Evolutionary conservation across 2,329 filamentous ascomycete species (phyloP).

Genomic region (Venturia pyrina): DNA sequence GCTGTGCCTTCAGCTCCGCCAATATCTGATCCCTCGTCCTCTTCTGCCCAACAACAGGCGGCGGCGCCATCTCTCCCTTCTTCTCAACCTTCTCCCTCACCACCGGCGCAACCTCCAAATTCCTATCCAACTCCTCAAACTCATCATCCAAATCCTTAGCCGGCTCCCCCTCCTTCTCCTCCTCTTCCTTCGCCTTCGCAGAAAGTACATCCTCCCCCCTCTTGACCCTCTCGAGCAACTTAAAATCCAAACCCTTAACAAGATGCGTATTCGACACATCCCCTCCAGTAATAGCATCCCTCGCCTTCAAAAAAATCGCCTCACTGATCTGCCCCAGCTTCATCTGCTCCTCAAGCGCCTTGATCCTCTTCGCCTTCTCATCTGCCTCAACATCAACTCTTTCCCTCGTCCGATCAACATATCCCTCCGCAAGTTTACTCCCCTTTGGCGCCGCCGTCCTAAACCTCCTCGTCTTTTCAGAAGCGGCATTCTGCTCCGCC

Average conservation of each 20-base stretch:
- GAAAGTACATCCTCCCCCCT: constrained; percentile 49
- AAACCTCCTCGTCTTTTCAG: constrained; percentile 66
- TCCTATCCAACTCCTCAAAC: constrained; percentile 46
- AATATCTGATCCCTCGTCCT: constrained; percentile 34
- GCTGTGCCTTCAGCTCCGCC: constrained; percentile 13
- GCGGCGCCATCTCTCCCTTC: constrained; percentile 41
- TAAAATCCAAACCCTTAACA: constrained; percentile 85
- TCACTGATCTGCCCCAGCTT: constrained; percentile 78
- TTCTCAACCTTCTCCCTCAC: constrained; percentile 47
- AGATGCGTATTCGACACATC: constrained; percentile 73
- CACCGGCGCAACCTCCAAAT: constrained; percentile 49
- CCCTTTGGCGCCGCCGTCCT: constrained; percentile 75
- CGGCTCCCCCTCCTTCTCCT: constrained; percentile 20
- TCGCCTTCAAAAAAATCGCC: constrained; percentile 63
- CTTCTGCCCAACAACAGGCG: constrained; percentile 37
- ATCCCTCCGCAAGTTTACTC: constrained; percentile 67
- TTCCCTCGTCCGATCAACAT: constrained; percentile 68
- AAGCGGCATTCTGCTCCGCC: constrained; percentile 54
- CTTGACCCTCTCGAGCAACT: constrained; percentile 59
- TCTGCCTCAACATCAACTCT: constrained; percentile 43
- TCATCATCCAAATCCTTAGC: constrained; percentile 32
- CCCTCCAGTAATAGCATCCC: constrained; percentile 70
- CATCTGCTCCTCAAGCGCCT: constrained; percentile 69
- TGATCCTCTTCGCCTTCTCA: constrained; percentile 55
- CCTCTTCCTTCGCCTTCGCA: constrained; percentile 27